phyloP scores from a whole-genome alignment of 352 stramenopile genomes.

The Globisporangium emineosum region DNA sequence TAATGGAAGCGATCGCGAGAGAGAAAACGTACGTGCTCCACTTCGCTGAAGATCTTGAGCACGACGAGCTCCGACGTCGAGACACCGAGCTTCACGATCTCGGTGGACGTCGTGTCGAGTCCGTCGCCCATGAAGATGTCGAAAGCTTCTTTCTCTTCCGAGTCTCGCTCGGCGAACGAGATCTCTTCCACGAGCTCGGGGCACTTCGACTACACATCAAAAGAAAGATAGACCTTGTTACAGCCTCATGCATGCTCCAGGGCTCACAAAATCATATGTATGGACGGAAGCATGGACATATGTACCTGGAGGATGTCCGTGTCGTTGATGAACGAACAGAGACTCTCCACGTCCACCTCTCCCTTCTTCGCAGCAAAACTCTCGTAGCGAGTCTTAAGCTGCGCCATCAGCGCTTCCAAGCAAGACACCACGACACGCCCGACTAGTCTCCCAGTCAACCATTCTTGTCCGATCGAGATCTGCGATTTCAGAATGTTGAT shows the following conservation, averaged over 20 bases:
- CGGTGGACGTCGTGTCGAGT: conserved; percentile 70
- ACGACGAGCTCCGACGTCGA: conserved; percentile 64
- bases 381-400: conserved; percentile 72
- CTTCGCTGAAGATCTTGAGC: conserved; percentile 75
- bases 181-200: conserved; percentile 81
- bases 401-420: conserved; percentile 65
- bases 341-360: conserved; percentile 56
- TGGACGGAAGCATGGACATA: not conserved
- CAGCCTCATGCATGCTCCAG: not conserved
- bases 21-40: conserved; percentile 50
- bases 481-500: conserved; percentile 86
- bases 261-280: not conserved
- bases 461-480: conserved; percentile 83
- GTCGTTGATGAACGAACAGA: conserved; percentile 88
- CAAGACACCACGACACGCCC: conserved; percentile 70
- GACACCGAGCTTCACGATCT: conserved; percentile 75
- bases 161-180: conserved; percentile 70
- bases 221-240: too few species aligned
- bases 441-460: conserved; percentile 62
- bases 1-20: not conserved
- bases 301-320: conserved; percentile 71
- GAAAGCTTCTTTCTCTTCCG: conserved; percentile 74
- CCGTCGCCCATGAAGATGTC: conserved; percentile 73
- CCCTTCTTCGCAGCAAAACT: conserved; percentile 40
- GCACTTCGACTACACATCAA: conserved; percentile 54